Percentiles rank a stretch among this genome's conserved stretches.
Evolutionary conservation across 768 basidiomycete species (phyloP).

Genomic region (Glaciozyma antarctica): DNA sequence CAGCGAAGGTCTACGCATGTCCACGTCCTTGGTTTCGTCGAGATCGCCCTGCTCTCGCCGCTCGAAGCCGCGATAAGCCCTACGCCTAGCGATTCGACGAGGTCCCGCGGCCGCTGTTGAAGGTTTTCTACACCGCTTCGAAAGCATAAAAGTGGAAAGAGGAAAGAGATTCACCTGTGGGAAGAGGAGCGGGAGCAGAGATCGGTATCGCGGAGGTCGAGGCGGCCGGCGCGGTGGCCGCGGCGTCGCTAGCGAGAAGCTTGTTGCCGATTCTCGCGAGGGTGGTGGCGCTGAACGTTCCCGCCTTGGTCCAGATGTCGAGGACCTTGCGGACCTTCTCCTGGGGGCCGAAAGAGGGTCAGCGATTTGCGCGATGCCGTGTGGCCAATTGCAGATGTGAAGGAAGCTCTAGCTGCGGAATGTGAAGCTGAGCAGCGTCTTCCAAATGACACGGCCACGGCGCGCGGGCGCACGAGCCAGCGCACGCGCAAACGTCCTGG

Average conservation of each 20-base stretch:
- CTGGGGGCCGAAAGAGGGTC: conserved; percentile 44
- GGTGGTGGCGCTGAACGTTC: conserved; percentile 52
- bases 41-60: neutral
- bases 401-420: neutral
- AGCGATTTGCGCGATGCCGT: neutral
- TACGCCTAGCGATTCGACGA: neutral
- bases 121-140: too few relatives aligned
- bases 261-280: conserved; percentile 17
- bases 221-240: neutral
- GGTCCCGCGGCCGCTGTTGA: neutral
- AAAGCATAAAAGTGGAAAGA: neutral
- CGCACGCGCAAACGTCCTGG: neutral
- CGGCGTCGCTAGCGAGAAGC: conserved; percentile 12
- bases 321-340: conserved; percentile 95
- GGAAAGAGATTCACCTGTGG: conserved; percentile 15
- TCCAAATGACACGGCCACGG: neutral
- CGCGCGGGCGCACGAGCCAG: neutral
- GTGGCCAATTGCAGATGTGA: too few relatives aligned
- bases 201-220: neutral
- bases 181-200: neutral
- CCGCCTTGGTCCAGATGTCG: conserved; percentile 91
- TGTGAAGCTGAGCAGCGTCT: neutral
- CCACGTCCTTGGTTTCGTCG: neutral
- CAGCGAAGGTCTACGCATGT: neutral
- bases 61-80: neutral